phyloP scores from a whole-genome alignment of 1,284 basidiomycete genomes.

The Gymnopus androsaceus region DNA sequence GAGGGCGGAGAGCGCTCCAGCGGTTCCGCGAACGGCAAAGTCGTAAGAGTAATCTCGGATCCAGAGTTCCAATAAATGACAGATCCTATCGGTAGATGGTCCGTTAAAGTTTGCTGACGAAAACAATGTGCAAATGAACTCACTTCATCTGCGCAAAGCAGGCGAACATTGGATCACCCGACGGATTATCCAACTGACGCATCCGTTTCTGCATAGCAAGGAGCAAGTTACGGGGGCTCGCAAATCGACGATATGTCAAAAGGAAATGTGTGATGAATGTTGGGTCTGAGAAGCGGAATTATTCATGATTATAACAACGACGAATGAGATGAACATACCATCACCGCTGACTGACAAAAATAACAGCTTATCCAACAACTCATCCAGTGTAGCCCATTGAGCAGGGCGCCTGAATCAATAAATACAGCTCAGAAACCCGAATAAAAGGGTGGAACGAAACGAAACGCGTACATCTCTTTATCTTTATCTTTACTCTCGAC shows the following conservation, averaged over 20 bases:
- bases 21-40: constrained; percentile 72
- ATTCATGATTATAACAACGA: constrained; percentile 9
- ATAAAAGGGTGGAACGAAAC: not conserved
- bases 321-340: constrained; percentile 45
- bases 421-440: not conserved
- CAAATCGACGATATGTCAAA: constrained; percentile 77
- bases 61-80: constrained; percentile 74
- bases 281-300: constrained; percentile 51
- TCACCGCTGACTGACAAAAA: constrained; percentile 78
- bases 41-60: constrained; percentile 71
- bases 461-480: constrained; percentile 34
- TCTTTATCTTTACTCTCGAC: constrained; percentile 40
- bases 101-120: not conserved
- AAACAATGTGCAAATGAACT: constrained; percentile 12
- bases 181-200: constrained; percentile 69
- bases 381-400: constrained; percentile 72
- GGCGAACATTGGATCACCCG: constrained; percentile 79
- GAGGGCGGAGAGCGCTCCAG: constrained; percentile 69
- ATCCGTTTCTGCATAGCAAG: constrained; percentile 84
- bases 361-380: constrained; percentile 74
- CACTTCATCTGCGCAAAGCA: constrained; percentile 84
- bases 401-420: constrained; percentile 52
- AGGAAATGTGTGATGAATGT: constrained; percentile 76
- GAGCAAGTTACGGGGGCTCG: constrained; percentile 72
- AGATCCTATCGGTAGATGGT: constrained; percentile 52